A percentile compares a stretch with the other conserved stretches of the same genome.
These are phyloP conservation scores for Gossypium mustelinum DNA, from an alignment of 345 rosid species.

Conservation along the genomic window DNA sequence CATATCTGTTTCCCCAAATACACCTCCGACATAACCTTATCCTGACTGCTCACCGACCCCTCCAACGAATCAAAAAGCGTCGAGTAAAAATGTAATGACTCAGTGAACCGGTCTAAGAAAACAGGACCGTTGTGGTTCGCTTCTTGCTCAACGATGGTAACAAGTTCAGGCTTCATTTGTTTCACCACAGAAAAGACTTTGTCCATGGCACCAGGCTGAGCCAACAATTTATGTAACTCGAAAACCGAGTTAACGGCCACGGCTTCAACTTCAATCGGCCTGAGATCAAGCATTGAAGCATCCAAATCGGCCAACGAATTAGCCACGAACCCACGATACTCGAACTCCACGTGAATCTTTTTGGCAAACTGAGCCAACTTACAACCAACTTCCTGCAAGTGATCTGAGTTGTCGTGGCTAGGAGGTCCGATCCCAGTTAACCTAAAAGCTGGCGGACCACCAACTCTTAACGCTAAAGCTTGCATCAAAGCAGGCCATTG, in stretches of 20 bases:
- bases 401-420: conserved; percentile 49
- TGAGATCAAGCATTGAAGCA: conserved; percentile 60
- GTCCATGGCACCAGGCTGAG: conserved; percentile 57
- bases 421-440: conserved; percentile 86
- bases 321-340: conserved; percentile 72
- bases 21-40: conserved; percentile 69
- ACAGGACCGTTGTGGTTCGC: conserved; percentile 70
- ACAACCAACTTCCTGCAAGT: conserved; percentile 72
- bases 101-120: conserved; percentile 79
- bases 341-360: conserved; percentile 59
- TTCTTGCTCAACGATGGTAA: conserved; percentile 85
- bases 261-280: conserved; percentile 50
- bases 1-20: conserved; percentile 85
- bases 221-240: conserved; percentile 65
- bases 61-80: conserved; percentile 81
- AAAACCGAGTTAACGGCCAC: conserved; percentile 84
- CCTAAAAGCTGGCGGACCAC: conserved; percentile 73
- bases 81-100: conserved; percentile 78
- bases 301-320: conserved; percentile 78
- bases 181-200: conserved; percentile 56
- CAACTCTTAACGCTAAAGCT: conserved; percentile 66
- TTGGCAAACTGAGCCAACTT: conserved; percentile 71
- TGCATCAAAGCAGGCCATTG: conserved; percentile 94
- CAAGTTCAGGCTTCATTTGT: conserved; percentile 60
- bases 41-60: conserved; percentile 45